Evolutionary conservation across 495 filamentous ascomycete genomes (phyloP).

Genomic region (Ramalina peruviana): DNA sequence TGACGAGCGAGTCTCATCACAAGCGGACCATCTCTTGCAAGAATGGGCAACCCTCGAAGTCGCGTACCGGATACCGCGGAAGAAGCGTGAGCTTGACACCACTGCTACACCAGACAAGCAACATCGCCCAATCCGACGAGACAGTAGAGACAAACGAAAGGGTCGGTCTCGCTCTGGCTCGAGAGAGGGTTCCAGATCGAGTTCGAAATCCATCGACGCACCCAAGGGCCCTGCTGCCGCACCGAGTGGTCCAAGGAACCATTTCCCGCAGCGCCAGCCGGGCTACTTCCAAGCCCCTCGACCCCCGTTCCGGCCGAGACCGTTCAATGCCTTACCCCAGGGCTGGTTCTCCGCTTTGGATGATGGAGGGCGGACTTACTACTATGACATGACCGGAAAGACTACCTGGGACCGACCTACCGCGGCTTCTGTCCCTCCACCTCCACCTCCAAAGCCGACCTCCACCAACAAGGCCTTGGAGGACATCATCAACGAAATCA

Average conservation of each 20-base stretch:
- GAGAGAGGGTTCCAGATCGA: constrained; percentile 37
- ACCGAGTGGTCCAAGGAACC: constrained; percentile 55
- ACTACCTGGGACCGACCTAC: constrained; percentile 73
- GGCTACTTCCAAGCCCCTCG: constrained; percentile 46
- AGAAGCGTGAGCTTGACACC: constrained; percentile 46
- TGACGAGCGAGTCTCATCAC: constrained; percentile 60
- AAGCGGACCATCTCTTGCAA: constrained; percentile 58
- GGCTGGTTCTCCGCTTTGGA: constrained; percentile 69
- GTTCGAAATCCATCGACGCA: constrained; percentile 36
- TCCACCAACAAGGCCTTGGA: constrained; percentile 57
- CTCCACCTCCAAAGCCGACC: constrained; percentile 46
- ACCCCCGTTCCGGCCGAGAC: constrained; percentile 37
- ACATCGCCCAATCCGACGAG: constrained; percentile 59
- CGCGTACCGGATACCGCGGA: constrained; percentile 90
- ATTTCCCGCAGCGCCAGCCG: constrained; percentile 45
- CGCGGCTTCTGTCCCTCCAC: constrained; percentile 45
- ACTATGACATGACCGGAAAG: constrained; percentile 58
- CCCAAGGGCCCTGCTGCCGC: constrained; percentile 37
- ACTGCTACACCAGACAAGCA: constrained; percentile 23
- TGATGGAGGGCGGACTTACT: constrained; percentile 57
- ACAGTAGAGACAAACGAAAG: constrained; percentile 47
- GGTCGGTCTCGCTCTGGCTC: constrained; percentile 29
- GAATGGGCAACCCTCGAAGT: constrained; percentile 82
- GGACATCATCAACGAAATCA: constrained; percentile 75
- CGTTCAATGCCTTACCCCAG: constrained; percentile 45